Conservation (phyloP, 148 eudicot genomes). For the Selenicereus undatus region DNA sequence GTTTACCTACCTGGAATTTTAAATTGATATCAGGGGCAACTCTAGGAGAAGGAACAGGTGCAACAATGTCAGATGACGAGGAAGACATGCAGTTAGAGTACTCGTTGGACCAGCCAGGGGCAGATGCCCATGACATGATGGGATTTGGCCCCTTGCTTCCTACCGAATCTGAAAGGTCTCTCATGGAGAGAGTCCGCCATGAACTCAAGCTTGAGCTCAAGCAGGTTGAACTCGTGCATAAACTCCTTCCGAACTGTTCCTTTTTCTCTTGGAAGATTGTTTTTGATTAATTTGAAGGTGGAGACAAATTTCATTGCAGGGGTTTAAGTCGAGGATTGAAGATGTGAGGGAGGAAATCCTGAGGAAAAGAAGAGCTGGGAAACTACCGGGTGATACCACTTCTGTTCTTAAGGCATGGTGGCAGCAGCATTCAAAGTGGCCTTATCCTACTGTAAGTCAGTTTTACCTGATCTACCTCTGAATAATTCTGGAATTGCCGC, state of each 20-base stretch:
- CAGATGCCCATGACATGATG: constrained; percentile 74
- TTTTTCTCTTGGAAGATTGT: not conserved
- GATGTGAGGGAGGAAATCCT: constrained; percentile 96
- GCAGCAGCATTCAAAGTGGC: constrained; percentile 99
- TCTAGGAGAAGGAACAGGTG: constrained; percentile 76
- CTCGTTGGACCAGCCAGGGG: constrained; percentile 52
- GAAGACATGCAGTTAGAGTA: constrained; percentile 81
- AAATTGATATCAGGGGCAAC: constrained; percentile 41
- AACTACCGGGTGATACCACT: constrained; percentile 96
- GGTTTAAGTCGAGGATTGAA: constrained; percentile 89
- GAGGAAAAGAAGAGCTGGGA: constrained; percentile 92
- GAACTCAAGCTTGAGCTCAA: constrained; percentile 92
- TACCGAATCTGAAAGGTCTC: constrained; percentile 91
- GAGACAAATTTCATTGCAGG: constrained; percentile 42
- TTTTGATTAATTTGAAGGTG: not conserved
- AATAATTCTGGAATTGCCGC: not conserved
- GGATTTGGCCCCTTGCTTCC: constrained; percentile 92
- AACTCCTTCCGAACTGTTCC: not conserved
- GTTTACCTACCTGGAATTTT: not conserved
- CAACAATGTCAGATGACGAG: constrained; percentile 95
- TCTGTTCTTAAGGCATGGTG: constrained; percentile 95
- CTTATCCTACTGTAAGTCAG: constrained; percentile 87
- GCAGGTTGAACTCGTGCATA: constrained; percentile 43
- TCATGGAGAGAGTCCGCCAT: constrained; percentile 96
- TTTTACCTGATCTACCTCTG: not conserved